Evolutionary conservation across 2,329 filamentous ascomycete species (phyloP).

Genomic region (Elsinoe necatrix): DNA sequence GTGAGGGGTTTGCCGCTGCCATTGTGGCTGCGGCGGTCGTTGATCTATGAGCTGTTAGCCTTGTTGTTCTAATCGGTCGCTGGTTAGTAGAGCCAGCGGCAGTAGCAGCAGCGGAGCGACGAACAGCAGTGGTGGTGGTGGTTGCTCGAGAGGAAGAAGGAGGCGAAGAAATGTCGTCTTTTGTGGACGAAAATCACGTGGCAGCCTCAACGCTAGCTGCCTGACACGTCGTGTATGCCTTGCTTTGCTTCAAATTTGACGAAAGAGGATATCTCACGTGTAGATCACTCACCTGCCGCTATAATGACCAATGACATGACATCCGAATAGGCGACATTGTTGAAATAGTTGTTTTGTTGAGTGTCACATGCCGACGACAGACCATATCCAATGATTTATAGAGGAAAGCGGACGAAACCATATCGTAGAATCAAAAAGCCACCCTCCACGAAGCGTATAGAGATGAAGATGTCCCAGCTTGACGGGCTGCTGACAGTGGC

Average conservation of each 20-base stretch:
- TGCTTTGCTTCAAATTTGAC: background rate
- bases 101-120: background rate
- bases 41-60: conserved; percentile 1
- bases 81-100: background rate
- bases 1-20: background rate
- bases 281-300: background rate
- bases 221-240: background rate
- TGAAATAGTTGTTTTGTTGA: background rate
- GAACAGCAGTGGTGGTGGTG: background rate
- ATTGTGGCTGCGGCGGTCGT: background rate
- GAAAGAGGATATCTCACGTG: background rate
- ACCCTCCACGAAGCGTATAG: too few species aligned
- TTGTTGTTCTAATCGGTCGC: background rate
- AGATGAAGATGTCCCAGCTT: too few species aligned
- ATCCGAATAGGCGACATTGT: too few species aligned
- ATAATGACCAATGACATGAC: too few species aligned
- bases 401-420: too few species aligned
- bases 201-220: background rate
- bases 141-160: background rate
- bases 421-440: too few species aligned
- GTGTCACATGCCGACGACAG: background rate
- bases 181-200: background rate
- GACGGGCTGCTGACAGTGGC: too few species aligned
- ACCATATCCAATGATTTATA: too few species aligned
- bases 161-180: background rate